Percentiles rank a stretch among this genome's conserved stretches.
Evolutionary conservation across 306 rosid genomes (phyloP).

Genomic region (Acacia crassicarpa): DNA sequence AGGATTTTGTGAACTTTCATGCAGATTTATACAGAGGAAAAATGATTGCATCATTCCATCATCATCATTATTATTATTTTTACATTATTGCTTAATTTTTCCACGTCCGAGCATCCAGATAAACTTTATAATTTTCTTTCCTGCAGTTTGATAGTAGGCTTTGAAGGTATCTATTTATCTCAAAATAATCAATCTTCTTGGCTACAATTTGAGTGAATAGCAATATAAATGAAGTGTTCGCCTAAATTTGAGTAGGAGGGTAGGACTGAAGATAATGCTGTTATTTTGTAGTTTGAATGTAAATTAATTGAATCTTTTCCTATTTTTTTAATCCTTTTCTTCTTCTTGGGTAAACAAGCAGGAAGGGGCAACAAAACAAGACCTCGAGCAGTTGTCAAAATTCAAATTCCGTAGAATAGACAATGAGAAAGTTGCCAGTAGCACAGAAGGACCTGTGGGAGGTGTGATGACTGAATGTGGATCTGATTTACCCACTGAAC

Average conservation of each 20-base stretch:
- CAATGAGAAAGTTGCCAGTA: slow-evolving; percentile 58
- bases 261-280: slow-evolving; percentile 2
- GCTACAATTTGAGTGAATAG: neutral
- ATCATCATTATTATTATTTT: neutral
- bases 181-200: neutral
- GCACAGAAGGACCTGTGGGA: slow-evolving; percentile 60
- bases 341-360: slow-evolving; percentile 43
- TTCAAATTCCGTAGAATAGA: slow-evolving; percentile 67
- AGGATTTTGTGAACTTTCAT: neutral
- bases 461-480: slow-evolving; percentile 86
- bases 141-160: neutral
- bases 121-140: neutral
- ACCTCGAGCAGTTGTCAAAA: slow-evolving; percentile 78
- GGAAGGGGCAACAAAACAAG: slow-evolving; percentile 98
- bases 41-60: neutral
- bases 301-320: slow-evolving; percentile 12
- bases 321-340: neutral
- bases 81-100: neutral
- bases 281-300: slow-evolving; percentile 19
- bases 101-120: neutral
- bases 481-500: slow-evolving; percentile 77
- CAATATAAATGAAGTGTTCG: neutral
- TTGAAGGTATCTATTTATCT: slow-evolving; percentile 3
- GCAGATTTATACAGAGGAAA: neutral
- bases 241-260: neutral